phyloP scores from a whole-genome alignment of 345 rosid species.

The Lepidium didymum region DNA sequence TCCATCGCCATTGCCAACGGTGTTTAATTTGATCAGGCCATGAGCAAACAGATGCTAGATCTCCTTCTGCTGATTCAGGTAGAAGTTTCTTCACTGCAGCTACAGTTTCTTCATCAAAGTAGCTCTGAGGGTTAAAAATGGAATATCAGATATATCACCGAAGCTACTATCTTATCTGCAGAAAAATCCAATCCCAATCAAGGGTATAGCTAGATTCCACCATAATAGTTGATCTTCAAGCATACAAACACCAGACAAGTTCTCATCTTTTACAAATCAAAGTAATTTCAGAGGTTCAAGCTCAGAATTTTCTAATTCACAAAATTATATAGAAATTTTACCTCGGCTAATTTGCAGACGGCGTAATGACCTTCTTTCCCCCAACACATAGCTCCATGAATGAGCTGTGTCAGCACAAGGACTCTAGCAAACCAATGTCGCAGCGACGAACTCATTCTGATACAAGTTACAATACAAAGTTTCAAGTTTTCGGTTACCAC shows the following conservation, averaged over 20 bases:
- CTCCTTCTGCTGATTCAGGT: slow-evolving; percentile 75
- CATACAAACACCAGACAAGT: neutral
- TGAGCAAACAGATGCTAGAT: slow-evolving; percentile 82
- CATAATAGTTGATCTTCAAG: neutral
- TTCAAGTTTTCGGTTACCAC: neutral
- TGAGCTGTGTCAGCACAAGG: slow-evolving; percentile 45
- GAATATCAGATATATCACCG: neutral
- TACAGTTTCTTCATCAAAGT: slow-evolving; percentile 54
- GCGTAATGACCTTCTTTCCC: slow-evolving; percentile 81
- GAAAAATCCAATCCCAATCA: neutral
- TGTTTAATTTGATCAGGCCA: slow-evolving; percentile 78
- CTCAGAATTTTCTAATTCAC: neutral
- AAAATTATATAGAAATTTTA: neutral
- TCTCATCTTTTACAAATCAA: neutral
- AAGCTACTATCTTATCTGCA: neutral
- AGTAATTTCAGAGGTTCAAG: neutral
- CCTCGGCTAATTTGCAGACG: slow-evolving; percentile 82
- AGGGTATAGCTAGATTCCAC: neutral
- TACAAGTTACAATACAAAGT: neutral
- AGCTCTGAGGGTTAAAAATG: slow-evolving; percentile 37
- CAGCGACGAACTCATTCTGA: slow-evolving; percentile 28
- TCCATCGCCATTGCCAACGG: slow-evolving; percentile 58
- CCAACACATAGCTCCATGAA: slow-evolving; percentile 60
- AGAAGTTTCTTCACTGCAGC: slow-evolving; percentile 64
- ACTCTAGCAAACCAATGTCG: slow-evolving; percentile 33